Evolutionary conservation across 1,139 yeast genomes (phyloP), one percentile per base, ranked within the genome.

Genomic region (Yamadazyma sp.): DNA sequence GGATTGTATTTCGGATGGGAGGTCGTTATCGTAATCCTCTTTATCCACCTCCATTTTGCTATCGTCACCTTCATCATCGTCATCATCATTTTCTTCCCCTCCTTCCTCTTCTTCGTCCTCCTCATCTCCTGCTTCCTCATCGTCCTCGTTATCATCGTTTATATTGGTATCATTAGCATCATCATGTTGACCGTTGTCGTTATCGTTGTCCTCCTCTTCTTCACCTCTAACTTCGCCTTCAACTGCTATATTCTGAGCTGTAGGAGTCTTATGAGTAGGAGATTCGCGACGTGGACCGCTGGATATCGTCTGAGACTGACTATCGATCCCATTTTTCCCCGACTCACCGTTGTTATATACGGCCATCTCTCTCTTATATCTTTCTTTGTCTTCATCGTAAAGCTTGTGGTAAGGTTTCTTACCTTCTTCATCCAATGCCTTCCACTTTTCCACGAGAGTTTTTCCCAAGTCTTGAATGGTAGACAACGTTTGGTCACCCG

Each of bases 381-480:
- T 77, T 40, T 75, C 75, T 55, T 85, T 81, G 50, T 88, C 97
- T 42, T 83, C 87, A 56, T 83, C 94, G 56, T 84, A 89, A 41
- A 84, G 61, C 45, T 83, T 83, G 53, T 81, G 82, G 59, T 79
- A 91, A 8, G 94, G 94, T 52, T 77, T 81, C 42, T 87, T 76
- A 17, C 77, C 85, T 31, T 77, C 87, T 33, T 83, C 86, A 43
- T 73, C 77, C 51, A 91, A 70, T 42, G 71, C 73, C 54, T 86
- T 87, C 98, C 98, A 91, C 3, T 83, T 82, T 49, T 87, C 96
- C 1, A 95, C 83, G 69, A 91, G 71, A 15, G 83, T 82, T 52
- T 79, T 81, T 33, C 66, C 71, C 40, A 59, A 63, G 44, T 81
- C 79, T 14, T 33, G 46, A 14, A 50, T 39, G 12, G 49, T 33